Conservation (phyloP, 352 stramenopile species). For the Phytophthora syringae region DNA sequence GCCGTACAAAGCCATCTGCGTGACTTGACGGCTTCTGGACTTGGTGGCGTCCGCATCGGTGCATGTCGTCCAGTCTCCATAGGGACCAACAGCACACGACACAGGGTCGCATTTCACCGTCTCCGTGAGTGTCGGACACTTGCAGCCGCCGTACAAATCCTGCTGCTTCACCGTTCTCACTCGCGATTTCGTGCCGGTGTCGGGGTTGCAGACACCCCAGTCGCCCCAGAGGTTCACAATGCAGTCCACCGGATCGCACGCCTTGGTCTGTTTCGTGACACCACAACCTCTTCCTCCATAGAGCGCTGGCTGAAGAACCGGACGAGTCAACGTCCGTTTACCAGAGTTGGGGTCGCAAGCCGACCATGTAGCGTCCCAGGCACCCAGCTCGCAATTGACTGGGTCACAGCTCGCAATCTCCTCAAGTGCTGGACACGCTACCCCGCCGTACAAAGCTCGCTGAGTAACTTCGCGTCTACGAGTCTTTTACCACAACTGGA, state of each 20-base stretch:
- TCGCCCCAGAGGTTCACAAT: conserved; percentile 39
- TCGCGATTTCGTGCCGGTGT: conserved; percentile 43
- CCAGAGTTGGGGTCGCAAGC: conserved; percentile 40
- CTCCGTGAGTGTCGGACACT: conserved; percentile 52
- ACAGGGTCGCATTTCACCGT: conserved; percentile 51
- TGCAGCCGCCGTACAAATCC: conserved; percentile 59
- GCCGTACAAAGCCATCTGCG: conserved; percentile 44
- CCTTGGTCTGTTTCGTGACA: conserved; percentile 34
- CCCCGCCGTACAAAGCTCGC: conserved; percentile 41
- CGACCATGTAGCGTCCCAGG: conserved; percentile 44
- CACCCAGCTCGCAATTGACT: conserved; percentile 47
- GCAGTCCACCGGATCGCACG: conserved; percentile 66
- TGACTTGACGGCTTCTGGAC: conserved; percentile 38
- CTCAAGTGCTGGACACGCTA: conserved; percentile 40
- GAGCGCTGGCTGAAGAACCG: conserved; percentile 34
- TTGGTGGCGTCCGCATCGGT: conserved; percentile 48
- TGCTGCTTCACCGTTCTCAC: conserved; percentile 41
- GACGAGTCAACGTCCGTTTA: conserved; percentile 44
- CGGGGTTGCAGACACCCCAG: conserved; percentile 37
- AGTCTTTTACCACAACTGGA: conserved; percentile 46
- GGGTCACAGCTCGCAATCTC: conserved; percentile 48
- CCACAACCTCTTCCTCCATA: conserved; percentile 51
- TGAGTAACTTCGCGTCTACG: conserved; percentile 41
- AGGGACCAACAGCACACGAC: conserved; percentile 47
- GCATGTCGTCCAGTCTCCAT: conserved; percentile 57